Conservation (phyloP, 2,329 filamentous ascomycete species). For the Thermothelomyces thermophilus region DNA sequence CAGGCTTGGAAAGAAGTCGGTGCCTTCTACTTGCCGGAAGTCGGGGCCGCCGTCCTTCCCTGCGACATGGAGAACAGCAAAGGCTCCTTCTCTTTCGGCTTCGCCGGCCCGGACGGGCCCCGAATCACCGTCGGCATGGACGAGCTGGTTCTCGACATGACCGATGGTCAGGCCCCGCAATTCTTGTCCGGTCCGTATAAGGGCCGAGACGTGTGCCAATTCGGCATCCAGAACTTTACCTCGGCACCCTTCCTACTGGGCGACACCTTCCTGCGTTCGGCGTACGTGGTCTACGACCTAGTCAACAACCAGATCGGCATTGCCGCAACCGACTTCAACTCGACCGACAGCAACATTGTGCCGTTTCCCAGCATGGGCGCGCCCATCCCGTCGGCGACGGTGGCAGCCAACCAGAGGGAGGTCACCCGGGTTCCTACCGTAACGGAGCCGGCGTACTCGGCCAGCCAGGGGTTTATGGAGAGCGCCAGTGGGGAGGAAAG, state of each 20-base stretch:
- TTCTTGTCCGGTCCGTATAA: constrained; percentile 38
- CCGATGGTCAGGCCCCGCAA: constrained; percentile 27
- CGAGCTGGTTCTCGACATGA: constrained; percentile 47
- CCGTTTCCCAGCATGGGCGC: constrained; percentile 45
- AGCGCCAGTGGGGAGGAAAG: constrained; percentile 15
- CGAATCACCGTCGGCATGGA: constrained; percentile 48
- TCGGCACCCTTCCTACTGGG: constrained; percentile 43
- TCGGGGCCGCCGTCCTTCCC: constrained; percentile 41
- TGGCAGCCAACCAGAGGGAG: constrained; percentile 36
- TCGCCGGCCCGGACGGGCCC: constrained; percentile 43
- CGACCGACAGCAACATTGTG: constrained; percentile 43
- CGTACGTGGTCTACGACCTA: constrained; percentile 55
- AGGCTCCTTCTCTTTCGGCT: constrained; percentile 49
- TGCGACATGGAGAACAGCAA: constrained; percentile 41
- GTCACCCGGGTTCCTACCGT: constrained; percentile 24
- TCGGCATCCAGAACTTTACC: constrained; percentile 50
- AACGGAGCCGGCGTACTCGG: constrained; percentile 31
- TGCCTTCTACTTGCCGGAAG: constrained; percentile 37
- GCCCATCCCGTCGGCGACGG: constrained; percentile 44
- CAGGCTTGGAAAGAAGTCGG: constrained; percentile 51
- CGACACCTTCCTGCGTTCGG: constrained; percentile 53
- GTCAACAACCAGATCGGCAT: constrained; percentile 51
- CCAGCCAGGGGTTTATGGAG: constrained; percentile 33
- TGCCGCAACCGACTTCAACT: constrained; percentile 50
- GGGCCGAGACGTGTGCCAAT: constrained; percentile 44